Conservation (phyloP, 1,139 yeast species). For the Casaregolazyma suthepensis region DNA sequence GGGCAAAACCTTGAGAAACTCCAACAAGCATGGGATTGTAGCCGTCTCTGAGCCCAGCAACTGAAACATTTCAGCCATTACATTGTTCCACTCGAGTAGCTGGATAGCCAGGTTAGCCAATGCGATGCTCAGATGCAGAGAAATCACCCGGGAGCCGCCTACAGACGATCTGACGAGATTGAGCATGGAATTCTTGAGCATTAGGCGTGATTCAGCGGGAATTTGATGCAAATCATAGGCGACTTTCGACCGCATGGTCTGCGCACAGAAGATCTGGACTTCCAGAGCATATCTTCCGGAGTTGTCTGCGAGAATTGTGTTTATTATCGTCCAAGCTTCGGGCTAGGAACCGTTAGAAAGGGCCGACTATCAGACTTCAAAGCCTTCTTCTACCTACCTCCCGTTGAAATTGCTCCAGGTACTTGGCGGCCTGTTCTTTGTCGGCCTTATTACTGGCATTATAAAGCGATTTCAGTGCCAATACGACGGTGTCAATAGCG, state of each 20-base stretch:
- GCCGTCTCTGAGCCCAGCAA: slow-evolving; percentile 38
- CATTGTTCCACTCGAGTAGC: slow-evolving; percentile 62
- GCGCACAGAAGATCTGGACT: slow-evolving; percentile 78
- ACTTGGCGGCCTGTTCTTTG: slow-evolving; percentile 58
- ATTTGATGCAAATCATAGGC: slow-evolving; percentile 80
- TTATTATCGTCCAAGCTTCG: slow-evolving; percentile 37
- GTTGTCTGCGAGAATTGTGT: slow-evolving; percentile 27
- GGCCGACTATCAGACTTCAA: background rate
- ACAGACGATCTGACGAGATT: slow-evolving; percentile 44
- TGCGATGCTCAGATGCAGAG: slow-evolving; percentile 76
- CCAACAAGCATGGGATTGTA: slow-evolving; percentile 48
- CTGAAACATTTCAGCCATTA: slow-evolving; percentile 60
- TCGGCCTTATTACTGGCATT: slow-evolving; percentile 44
- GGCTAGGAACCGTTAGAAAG: slow-evolving; percentile 20
- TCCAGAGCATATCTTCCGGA: slow-evolving; percentile 27
- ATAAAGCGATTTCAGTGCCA: slow-evolving; percentile 61
- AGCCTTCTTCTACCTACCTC: slow-evolving; percentile 34
- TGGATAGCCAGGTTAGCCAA: slow-evolving; percentile 80
- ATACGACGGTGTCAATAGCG: slow-evolving; percentile 23
- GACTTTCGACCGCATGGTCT: slow-evolving; percentile 69
- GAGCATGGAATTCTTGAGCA: slow-evolving; percentile 58
- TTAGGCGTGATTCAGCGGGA: slow-evolving; percentile 46
- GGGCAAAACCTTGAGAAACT: slow-evolving; percentile 80
- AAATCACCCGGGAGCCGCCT: slow-evolving; percentile 48
- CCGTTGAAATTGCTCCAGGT: slow-evolving; percentile 76